Percentiles rank a stretch among this genome's conserved stretches.
These are phyloP conservation scores for Suillus variegatus DNA, from an alignment of 768 basidiomycete species.

Conservation along the genomic window DNA sequence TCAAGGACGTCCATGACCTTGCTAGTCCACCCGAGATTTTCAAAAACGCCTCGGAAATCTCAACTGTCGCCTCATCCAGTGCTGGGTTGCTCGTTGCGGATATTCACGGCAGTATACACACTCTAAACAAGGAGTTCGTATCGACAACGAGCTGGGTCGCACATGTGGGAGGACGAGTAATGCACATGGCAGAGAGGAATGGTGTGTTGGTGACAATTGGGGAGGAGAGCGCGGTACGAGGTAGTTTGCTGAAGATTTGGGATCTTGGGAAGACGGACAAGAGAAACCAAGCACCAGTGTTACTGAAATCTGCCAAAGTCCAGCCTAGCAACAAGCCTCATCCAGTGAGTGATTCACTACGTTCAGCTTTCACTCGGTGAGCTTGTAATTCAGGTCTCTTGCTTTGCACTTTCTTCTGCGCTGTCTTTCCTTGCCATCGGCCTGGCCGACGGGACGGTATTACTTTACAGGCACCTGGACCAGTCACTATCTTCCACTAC, in stretches of 20 bases:
- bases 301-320: conserved; percentile 76
- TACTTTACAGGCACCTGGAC: conserved; percentile 88
- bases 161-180: conserved; percentile 77
- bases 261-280: conserved; percentile 73
- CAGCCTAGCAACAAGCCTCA: conserved; percentile 78
- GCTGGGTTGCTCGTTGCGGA: conserved; percentile 78
- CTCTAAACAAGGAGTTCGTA: conserved; percentile 75
- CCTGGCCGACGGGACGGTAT: conserved; percentile 91
- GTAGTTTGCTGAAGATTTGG: conserved; percentile 86
- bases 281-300: conserved; percentile 57
- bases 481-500: conserved; percentile 78
- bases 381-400: conserved; percentile 55
- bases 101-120: conserved; percentile 80
- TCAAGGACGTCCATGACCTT: conserved; percentile 80
- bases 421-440: conserved; percentile 89
- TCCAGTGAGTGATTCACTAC: conserved; percentile 49
- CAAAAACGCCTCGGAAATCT: conserved; percentile 76
- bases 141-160: conserved; percentile 75
- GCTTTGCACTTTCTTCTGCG: conserved; percentile 74
- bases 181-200: conserved; percentile 81
- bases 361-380: neutral
- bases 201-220: conserved; percentile 88
- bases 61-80: conserved; percentile 62
- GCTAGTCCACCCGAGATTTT: conserved; percentile 75
- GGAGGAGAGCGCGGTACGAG: conserved; percentile 74